Base-by-base conservation (phyloP, 768 basidiomycete species). In the Termitomyces bulborhizus region DNA sequence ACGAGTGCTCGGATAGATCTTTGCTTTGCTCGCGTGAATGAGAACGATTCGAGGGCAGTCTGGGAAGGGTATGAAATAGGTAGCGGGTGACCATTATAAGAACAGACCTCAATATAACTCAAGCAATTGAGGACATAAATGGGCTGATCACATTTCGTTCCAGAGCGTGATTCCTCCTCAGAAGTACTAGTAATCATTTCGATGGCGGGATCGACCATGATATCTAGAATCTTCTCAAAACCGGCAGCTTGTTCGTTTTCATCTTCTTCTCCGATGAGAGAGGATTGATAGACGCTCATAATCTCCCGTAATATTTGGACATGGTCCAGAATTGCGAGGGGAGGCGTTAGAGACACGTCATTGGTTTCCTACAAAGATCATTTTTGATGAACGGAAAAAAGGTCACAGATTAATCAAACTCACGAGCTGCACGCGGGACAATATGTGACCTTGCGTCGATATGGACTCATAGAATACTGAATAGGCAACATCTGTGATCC, bases 71-170 rank as follows among this genome's bases (percentile, higher is more conserved):
- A 46, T 43, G 36, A 45, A 56, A 31, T 31, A 24, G 27, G 32
- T 7, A 29, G 40, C 16, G 11, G 42, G 27, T 36, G 31, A 31
- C 34, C 41, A 16, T 6, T 24, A 46, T 4, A 24, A 53, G 21
- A 39, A 69, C 79, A 29, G 46, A 93, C 94, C 77, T 86, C 82
- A 13, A 97, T 69, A 66, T 93, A 94, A 16, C 80, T 84, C 59
- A 93, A 68, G 56, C 89, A 96, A 63, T 98, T 98, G 60, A 97
- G 73, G 51, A 91, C 76, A 65, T 92, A 98, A 0, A 97, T 81
- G 2, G 82, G 78, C 45, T 76, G 78, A 66, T 99, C 95, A 92
- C 95, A 96, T 32, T 71, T 75, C 5, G 76, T 79, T 29, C 78
- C 71, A 18, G 70, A 52, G 39, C 73, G 72, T 34, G 76, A 76